A percentile compares a stretch with the other conserved stretches of the same genome.
Evolutionary conservation across 225 moss, liverwort and hornwort genomes (phyloP).

Genomic region (Physcomitrellopsis africana): DNA sequence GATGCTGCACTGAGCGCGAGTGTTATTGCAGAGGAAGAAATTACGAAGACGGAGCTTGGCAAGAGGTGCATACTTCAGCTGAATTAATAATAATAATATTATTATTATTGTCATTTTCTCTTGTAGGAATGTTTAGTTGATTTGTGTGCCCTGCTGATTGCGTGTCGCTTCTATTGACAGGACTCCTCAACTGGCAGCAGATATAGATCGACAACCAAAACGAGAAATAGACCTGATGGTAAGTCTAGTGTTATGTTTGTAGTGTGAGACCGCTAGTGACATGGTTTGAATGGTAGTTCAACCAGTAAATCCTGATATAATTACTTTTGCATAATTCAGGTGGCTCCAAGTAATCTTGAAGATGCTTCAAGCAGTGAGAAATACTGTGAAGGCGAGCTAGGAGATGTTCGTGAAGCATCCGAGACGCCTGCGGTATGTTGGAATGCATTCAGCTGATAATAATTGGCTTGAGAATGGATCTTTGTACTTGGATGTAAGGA

Average conservation of each 20-base stretch:
- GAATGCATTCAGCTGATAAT: not conserved
- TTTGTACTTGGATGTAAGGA: not conserved
- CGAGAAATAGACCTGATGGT: conserved; percentile 86
- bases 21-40: conserved; percentile 22
- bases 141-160: conserved; percentile 11
- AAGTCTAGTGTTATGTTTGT: not conserved
- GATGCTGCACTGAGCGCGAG: conserved; percentile 28
- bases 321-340: conserved; percentile 35
- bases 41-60: conserved; percentile 56
- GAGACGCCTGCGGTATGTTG: conserved; percentile 60
- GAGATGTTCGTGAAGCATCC: conserved; percentile 20
- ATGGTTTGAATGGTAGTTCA: fast-evolving
- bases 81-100: too few relatives aligned
- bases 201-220: conserved; percentile 43
- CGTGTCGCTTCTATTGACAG: conserved; percentile 36
- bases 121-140: not conserved
- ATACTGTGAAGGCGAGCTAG: conserved; percentile 35
- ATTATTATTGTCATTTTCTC: too few relatives aligned
- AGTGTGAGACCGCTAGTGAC: not conserved
- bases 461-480: not conserved
- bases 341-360: conserved; percentile 41
- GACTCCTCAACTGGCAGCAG: conserved; percentile 39
- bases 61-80: too few relatives aligned
- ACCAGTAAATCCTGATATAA: not conserved
- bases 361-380: conserved; percentile 36